A percentile compares a stretch with the other conserved stretches of the same genome.
phyloP scores from a whole-genome alignment of 2,329 filamentous ascomycete species.

The Cordyceps farinosa region DNA sequence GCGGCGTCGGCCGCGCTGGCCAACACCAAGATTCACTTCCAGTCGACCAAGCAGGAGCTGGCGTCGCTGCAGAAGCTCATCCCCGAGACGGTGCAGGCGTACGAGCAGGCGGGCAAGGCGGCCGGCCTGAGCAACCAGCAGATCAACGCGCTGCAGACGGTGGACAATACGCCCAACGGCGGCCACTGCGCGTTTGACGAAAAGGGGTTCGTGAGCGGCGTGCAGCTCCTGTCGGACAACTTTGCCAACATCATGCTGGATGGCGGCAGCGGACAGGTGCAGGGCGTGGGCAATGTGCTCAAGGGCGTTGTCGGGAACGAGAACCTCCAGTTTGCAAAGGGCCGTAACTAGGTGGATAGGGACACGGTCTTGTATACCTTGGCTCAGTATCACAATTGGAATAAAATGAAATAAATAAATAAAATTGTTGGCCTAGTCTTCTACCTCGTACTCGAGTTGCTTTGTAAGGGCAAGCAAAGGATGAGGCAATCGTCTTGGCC shows the following conservation, averaged over 20 bases:
- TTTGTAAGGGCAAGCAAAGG: too few relatives aligned
- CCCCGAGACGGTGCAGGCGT: slow-evolving; percentile 47
- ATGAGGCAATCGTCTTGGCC: too few relatives aligned
- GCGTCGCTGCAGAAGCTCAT: slow-evolving; percentile 46
- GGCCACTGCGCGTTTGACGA: slow-evolving; percentile 59
- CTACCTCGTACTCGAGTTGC: too few relatives aligned
- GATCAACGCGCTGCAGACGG: slow-evolving; percentile 52
- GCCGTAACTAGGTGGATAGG: background rate
- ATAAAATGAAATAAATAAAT: too few relatives aligned
- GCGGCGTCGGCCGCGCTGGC: slow-evolving; percentile 37
- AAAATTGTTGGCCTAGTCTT: too few relatives aligned
- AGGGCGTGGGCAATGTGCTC: slow-evolving; percentile 46
- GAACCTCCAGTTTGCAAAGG: background rate
- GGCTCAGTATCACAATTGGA: too few relatives aligned
- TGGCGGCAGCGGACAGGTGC: slow-evolving; percentile 47
- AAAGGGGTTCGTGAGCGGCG: slow-evolving; percentile 50
- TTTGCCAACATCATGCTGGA: slow-evolving; percentile 49
- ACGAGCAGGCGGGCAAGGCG: slow-evolving; percentile 43
- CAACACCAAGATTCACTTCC: slow-evolving; percentile 52
- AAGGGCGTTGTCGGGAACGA: slow-evolving; percentile 31
- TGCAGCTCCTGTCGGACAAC: slow-evolving; percentile 53
- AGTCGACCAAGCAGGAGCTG: slow-evolving; percentile 52
- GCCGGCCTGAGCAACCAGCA: slow-evolving; percentile 42
- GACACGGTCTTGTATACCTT: too few relatives aligned
- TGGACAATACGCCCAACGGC: slow-evolving; percentile 52